Evolutionary conservation across 2,329 filamentous ascomycete species (phyloP).

Genomic region (Paecilomyces sp.): DNA sequence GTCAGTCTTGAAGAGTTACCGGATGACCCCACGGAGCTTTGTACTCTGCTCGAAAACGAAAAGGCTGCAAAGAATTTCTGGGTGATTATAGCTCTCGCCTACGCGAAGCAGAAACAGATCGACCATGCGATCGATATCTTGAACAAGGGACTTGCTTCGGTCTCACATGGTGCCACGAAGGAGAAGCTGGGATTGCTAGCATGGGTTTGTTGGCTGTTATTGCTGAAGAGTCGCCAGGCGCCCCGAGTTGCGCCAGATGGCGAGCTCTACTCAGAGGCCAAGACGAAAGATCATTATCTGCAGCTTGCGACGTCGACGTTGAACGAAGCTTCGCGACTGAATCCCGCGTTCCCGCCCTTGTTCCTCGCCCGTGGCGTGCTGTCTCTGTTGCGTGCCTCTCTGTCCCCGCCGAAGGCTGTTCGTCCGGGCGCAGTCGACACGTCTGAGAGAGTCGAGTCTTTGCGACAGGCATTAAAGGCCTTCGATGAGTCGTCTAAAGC

Average conservation of each 20-base stretch:
- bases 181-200: constrained; percentile 81
- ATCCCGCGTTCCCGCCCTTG: constrained; percentile 83
- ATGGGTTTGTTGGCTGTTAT: constrained; percentile 83
- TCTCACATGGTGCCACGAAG: constrained; percentile 62
- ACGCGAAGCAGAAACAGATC: constrained; percentile 90
- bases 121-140: constrained; percentile 70
- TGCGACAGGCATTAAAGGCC: constrained; percentile 80
- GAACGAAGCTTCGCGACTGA: constrained; percentile 92
- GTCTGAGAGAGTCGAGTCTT: constrained; percentile 65
- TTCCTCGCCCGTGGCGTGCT: constrained; percentile 88
- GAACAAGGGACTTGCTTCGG: constrained; percentile 66
- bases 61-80: constrained; percentile 85
- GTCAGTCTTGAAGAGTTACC: constrained; percentile 85
- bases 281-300: constrained; percentile 89
- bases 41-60: constrained; percentile 91
- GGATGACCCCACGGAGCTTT: constrained; percentile 91
- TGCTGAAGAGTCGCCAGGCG: constrained; percentile 81
- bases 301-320: constrained; percentile 83
- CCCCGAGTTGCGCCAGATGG: constrained; percentile 60
- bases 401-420: constrained; percentile 65
- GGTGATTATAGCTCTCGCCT: constrained; percentile 96
- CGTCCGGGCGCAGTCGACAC: constrained; percentile 58
- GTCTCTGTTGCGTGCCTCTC: constrained; percentile 76
- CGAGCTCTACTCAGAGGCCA: constrained; percentile 60
- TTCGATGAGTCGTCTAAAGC: constrained; percentile 90